phyloP scores from a whole-genome alignment of 495 filamentous ascomycete genomes.

The Penicillium paxilli region DNA sequence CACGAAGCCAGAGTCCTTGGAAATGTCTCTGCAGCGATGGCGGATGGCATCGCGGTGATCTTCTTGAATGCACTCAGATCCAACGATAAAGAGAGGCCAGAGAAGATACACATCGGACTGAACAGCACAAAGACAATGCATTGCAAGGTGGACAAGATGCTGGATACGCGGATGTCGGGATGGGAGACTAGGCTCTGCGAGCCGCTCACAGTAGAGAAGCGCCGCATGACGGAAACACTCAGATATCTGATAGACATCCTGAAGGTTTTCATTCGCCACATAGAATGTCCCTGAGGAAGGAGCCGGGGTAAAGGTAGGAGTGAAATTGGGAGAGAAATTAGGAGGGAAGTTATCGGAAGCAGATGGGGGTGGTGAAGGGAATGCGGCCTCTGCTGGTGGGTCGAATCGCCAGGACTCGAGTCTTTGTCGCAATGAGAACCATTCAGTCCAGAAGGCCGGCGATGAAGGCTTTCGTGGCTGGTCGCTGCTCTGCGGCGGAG shows the following conservation, averaged over 20 bases:
- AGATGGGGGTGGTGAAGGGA: conserved; percentile 23
- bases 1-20: conserved; percentile 83
- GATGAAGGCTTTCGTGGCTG: conserved; percentile 25
- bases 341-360: conserved; percentile 24
- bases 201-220: conserved; percentile 86
- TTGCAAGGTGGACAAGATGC: conserved; percentile 73
- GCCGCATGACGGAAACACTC: conserved; percentile 90
- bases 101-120: conserved; percentile 86
- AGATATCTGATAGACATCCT: conserved; percentile 66
- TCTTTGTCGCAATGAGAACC: conserved; percentile 72
- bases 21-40: conserved; percentile 79
- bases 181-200: conserved; percentile 74
- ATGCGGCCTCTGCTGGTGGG: conserved; percentile 29
- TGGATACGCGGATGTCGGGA: conserved; percentile 79
- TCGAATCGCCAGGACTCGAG: conserved; percentile 84
- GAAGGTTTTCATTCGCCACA: conserved; percentile 38
- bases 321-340: conserved; percentile 30
- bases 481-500: conserved; percentile 28
- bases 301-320: conserved; percentile 29
- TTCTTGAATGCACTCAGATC: conserved; percentile 86
- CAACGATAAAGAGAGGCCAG: conserved; percentile 91
- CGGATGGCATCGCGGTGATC: conserved; percentile 76
- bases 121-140: conserved; percentile 79
- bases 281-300: conserved; percentile 26
- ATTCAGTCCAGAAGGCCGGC: conserved; percentile 78